Evolutionary conservation across 306 rosid species (phyloP).

Genomic region (Ormosia semicastrata): DNA sequence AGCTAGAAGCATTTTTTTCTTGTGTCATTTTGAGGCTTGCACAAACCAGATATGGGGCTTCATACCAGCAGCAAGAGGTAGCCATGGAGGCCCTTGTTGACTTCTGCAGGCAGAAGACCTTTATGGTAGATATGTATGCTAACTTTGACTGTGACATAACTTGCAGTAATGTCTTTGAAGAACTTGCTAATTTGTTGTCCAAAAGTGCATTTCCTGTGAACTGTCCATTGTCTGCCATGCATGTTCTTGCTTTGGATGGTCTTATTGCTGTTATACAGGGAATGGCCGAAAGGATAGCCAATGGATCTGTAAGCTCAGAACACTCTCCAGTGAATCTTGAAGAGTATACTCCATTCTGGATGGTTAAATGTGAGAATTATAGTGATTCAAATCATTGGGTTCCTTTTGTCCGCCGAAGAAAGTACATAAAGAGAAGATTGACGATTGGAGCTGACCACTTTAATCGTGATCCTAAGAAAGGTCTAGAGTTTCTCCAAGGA

Average conservation of each 20-base stretch:
- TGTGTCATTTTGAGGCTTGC: slow-evolving; percentile 90
- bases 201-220: slow-evolving; percentile 93
- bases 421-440: slow-evolving; percentile 90
- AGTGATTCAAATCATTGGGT: slow-evolving; percentile 88
- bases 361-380: slow-evolving; percentile 92
- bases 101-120: slow-evolving; percentile 87
- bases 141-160: slow-evolving; percentile 94
- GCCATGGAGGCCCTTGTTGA: slow-evolving; percentile 95
- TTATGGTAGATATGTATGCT: slow-evolving; percentile 92
- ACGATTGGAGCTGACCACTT: slow-evolving; percentile 99
- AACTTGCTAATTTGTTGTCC: slow-evolving; percentile 79
- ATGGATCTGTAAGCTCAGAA: slow-evolving; percentile 66
- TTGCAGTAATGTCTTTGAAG: slow-evolving; percentile 95
- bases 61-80: slow-evolving; percentile 94
- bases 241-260: slow-evolving; percentile 92
- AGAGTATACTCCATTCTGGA: slow-evolving; percentile 95
- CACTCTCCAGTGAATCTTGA: slow-evolving; percentile 69
- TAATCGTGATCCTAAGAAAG: slow-evolving; percentile 98
- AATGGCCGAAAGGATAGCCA: slow-evolving; percentile 91
- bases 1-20: slow-evolving; percentile 87
- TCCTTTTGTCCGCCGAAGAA: slow-evolving; percentile 83
- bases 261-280: slow-evolving; percentile 95
- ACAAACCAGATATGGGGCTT: slow-evolving; percentile 81
- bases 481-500: slow-evolving; percentile 97
- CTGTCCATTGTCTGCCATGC: slow-evolving; percentile 86